Percentiles rank a stretch among this genome's conserved stretches.
phyloP scores from a whole-genome alignment of 2,329 filamentous ascomycete species.

The Sphaceloma murrayae region DNA sequence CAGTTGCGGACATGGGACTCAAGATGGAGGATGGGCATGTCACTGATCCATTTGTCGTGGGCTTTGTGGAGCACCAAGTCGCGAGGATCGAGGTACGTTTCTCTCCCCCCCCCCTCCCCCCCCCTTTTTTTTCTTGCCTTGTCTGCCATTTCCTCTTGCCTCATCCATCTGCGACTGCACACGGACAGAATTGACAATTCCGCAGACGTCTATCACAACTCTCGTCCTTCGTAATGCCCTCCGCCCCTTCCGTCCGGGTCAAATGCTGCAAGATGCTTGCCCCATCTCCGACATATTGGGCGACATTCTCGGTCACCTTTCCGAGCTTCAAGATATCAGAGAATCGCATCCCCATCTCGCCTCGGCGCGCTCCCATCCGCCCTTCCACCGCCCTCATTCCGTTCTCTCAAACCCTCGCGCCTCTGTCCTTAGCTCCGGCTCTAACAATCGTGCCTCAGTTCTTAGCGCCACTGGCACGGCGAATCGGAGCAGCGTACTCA shows the following conservation, averaged over 20 bases:
- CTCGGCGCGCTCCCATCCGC: background rate
- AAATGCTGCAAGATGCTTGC: conserved; percentile 61
- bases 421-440: background rate
- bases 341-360: conserved; percentile 5
- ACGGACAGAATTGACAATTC: too few relatives aligned
- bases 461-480: conserved; percentile 1
- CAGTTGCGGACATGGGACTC: conserved; percentile 61
- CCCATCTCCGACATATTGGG: conserved; percentile 66
- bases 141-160: background rate
- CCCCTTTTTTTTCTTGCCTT: too few relatives aligned
- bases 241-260: conserved; percentile 54
- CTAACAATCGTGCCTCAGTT: background rate
- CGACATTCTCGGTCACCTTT: conserved; percentile 51
- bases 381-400: conserved; percentile 1
- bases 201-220: conserved; percentile 69
- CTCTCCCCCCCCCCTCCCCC: background rate
- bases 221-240: conserved; percentile 71
- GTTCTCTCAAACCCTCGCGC: conserved; percentile 5
- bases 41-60: conserved; percentile 76
- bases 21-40: conserved; percentile 69
- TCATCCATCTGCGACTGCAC: background rate
- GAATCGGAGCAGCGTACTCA: background rate
- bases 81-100: conserved; percentile 80
- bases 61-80: conserved; percentile 90
- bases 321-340: conserved; percentile 44